Conservation (phyloP, 2,329 filamentous ascomycete genomes). For the Diplodia scrobiculata region DNA sequence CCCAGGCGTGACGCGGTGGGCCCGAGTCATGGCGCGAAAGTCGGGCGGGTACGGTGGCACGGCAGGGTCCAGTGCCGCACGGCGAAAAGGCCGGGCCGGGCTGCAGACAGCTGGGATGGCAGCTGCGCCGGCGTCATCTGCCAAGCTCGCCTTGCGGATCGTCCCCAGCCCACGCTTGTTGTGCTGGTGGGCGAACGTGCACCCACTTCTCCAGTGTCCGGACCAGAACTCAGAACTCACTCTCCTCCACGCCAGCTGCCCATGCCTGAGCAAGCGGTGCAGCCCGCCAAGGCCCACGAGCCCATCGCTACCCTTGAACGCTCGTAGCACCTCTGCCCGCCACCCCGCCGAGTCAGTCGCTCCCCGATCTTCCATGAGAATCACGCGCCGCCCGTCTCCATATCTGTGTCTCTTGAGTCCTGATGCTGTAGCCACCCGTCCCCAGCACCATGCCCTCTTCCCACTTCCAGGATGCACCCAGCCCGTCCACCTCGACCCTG, state of each 20-base stretch:
- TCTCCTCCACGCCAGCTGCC: not conserved
- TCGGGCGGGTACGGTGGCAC: too few relatives aligned
- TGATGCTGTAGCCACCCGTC: slow-evolving; percentile 19
- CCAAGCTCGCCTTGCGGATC: slow-evolving; percentile 19
- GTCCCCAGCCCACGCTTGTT: slow-evolving; percentile 7
- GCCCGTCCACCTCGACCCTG: slow-evolving; percentile 33
- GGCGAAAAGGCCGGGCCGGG: slow-evolving; percentile 4
- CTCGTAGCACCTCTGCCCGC: not conserved
- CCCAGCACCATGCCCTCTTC: slow-evolving; percentile 30
- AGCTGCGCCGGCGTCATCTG: slow-evolving; percentile 20
- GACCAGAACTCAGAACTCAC: not conserved
- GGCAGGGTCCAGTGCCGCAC: not conserved
- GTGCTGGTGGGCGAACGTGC: slow-evolving; percentile 15
- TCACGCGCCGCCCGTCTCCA: slow-evolving; percentile 11
- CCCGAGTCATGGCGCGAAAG: not conserved
- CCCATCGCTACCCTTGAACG: slow-evolving; percentile 1
- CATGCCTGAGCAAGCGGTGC: slow-evolving; percentile 21
- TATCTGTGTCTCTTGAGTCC: slow-evolving; percentile 8
- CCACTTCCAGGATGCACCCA: slow-evolving; percentile 36
- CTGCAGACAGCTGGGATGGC: not conserved
- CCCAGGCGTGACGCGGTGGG: not conserved
- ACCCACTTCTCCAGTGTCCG: slow-evolving; percentile 12
- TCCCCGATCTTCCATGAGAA: slow-evolving; percentile 13
- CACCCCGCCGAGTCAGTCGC: slow-evolving; percentile 21
- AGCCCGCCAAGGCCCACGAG: slow-evolving; percentile 14